Evolutionary conservation across 495 filamentous ascomycete species (phyloP).

Genomic region (Penicillium antarcticum): DNA sequence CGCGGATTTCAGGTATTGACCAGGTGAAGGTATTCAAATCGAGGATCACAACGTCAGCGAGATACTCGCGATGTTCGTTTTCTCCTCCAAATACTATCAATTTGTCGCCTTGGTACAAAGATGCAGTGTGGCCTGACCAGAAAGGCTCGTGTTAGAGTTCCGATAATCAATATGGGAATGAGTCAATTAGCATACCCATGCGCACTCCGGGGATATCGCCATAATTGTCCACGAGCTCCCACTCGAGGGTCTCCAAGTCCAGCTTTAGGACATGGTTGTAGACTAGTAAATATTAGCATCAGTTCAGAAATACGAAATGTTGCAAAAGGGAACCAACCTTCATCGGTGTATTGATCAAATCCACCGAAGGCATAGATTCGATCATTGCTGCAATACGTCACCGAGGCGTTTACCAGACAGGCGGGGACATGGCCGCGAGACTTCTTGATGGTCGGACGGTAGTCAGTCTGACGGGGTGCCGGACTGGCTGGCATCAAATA

Average conservation of each 20-base stretch:
- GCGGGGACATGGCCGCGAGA: slow-evolving; percentile 85
- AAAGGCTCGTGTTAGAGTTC: slow-evolving; percentile 1
- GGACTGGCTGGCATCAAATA: slow-evolving; percentile 85
- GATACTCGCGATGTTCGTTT: slow-evolving; percentile 93
- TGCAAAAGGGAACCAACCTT: slow-evolving; percentile 48
- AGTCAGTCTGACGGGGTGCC: slow-evolving; percentile 59
- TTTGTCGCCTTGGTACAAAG: slow-evolving; percentile 89
- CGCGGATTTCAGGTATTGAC: slow-evolving; percentile 84
- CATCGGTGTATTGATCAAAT: slow-evolving; percentile 98
- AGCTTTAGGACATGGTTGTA: slow-evolving; percentile 95
- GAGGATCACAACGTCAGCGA: slow-evolving; percentile 94
- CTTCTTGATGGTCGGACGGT: slow-evolving; percentile 76
- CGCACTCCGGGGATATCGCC: slow-evolving; percentile 96
- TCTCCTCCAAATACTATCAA: slow-evolving; percentile 94
- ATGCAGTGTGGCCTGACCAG: slow-evolving; percentile 83
- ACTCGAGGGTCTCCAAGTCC: slow-evolving; percentile 80
- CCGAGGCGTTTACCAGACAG: slow-evolving; percentile 94
- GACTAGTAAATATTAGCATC: slow-evolving; percentile 47
- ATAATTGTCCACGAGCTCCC: slow-evolving; percentile 97
- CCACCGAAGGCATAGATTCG: slow-evolving; percentile 97
- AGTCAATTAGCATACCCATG: slow-evolving; percentile 68
- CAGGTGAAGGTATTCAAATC: slow-evolving; percentile 90
- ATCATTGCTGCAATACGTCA: slow-evolving; percentile 94
- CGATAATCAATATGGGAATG: slow-evolving; percentile 1
- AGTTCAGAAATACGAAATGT: not conserved